These are phyloP conservation scores for Chlamydomonas urium DNA, from an alignment of 139 green algal genomes.

Conservation along the genomic window DNA sequence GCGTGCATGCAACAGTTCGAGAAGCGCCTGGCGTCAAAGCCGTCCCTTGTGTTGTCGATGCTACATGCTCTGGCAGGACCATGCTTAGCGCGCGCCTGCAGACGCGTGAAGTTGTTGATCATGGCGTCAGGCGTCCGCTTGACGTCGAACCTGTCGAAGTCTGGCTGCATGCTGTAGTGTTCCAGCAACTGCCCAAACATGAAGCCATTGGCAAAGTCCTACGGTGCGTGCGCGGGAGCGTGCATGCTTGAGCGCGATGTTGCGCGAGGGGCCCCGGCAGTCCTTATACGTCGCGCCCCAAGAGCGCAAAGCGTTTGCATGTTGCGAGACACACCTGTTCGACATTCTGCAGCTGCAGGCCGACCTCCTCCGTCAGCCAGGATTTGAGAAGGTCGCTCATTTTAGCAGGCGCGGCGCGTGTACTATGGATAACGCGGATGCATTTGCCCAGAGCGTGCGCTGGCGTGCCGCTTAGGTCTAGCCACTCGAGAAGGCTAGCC, in stretches of 20 bases:
- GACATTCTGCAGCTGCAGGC: constrained; percentile 21
- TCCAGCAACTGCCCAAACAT: constrained; percentile 57
- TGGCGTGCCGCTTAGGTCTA: no score
- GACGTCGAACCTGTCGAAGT: constrained; percentile 57
- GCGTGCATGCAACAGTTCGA: constrained; percentile 1
- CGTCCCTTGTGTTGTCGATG: constrained; percentile 9
- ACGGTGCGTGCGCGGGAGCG: background rate
- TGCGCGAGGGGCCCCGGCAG: background rate
- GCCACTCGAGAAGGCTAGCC: no score
- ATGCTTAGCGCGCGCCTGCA: constrained; percentile 44
- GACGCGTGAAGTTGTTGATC: constrained; percentile 69
- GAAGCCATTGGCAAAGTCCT: constrained; percentile 70
- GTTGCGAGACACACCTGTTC: constrained; percentile 26
- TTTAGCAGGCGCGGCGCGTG: no score
- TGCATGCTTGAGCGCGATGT: background rate
- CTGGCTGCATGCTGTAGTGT: constrained; percentile 60
- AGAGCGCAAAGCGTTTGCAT: background rate
- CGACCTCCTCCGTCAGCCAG: constrained; percentile 33
- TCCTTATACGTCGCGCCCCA: background rate
- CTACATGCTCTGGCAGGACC: background rate
- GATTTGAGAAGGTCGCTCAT: constrained; percentile 37
- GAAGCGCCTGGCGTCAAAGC: background rate
- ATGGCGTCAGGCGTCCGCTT: constrained; percentile 51
- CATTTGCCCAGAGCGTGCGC: no score
- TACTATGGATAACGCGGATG: no score